Conservation (phyloP, 2,329 filamentous ascomycete species). For the Colletotrichum gigasporum region DNA sequence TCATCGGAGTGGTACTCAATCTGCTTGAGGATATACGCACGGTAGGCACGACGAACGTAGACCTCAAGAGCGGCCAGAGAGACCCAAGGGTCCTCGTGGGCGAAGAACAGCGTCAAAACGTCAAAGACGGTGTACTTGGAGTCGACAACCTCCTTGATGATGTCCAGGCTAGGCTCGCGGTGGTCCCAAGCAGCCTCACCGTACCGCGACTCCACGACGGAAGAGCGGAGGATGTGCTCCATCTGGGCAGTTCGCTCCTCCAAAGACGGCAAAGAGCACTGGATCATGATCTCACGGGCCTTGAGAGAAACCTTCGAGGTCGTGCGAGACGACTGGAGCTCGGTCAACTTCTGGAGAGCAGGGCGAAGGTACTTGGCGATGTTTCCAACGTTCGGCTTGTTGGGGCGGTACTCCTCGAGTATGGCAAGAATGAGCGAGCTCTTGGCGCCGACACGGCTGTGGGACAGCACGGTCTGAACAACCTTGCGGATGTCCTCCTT, state of each 20-base stretch:
- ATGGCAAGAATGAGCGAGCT: constrained; percentile 93
- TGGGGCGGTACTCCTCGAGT: constrained; percentile 92
- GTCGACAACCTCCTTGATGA: constrained; percentile 97
- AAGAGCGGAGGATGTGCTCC: constrained; percentile 97
- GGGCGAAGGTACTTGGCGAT: constrained; percentile 88
- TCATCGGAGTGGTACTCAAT: constrained; percentile 90
- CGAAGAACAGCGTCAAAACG: constrained; percentile 94
- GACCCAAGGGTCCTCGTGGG: constrained; percentile 93
- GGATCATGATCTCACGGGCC: constrained; percentile 95
- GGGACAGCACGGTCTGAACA: constrained; percentile 89
- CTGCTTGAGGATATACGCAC: constrained; percentile 90
- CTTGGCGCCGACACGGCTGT: constrained; percentile 92
- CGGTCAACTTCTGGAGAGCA: constrained; percentile 84
- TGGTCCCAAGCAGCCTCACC: constrained; percentile 98
- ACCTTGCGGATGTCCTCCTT: constrained; percentile 90
- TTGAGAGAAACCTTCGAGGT: constrained; percentile 98
- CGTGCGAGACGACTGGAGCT: constrained; percentile 81
- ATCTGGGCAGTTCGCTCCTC: constrained; percentile 96
- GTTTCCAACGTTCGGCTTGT: constrained; percentile 89
- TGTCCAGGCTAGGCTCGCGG: constrained; percentile 86
- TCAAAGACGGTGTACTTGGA: constrained; percentile 99
- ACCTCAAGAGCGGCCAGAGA: constrained; percentile 93
- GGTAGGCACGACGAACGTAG: constrained; percentile 95
- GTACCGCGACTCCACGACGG: constrained; percentile 95
- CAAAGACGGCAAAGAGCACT: constrained; percentile 93